Conservation (phyloP, 805 yeast genomes). For the Metschnikowia lochheadii region DNA sequence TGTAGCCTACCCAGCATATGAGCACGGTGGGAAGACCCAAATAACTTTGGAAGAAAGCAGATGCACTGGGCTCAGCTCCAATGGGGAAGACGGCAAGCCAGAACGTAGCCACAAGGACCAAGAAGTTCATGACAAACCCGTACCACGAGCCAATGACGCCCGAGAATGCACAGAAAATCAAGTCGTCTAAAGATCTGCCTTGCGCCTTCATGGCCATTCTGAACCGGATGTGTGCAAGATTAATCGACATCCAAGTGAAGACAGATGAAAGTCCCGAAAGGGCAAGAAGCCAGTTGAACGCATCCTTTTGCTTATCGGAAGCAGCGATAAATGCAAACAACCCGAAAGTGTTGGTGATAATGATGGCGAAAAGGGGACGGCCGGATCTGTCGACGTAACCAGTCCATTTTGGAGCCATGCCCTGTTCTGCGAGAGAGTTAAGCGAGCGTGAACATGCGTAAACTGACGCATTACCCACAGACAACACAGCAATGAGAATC, state of each 20-base stretch:
- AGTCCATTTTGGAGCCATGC: conserved; percentile 35
- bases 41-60: conserved; percentile 25
- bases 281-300: conserved; percentile 40
- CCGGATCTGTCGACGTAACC: conserved; percentile 37
- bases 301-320: conserved; percentile 34
- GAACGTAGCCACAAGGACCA: conserved; percentile 25
- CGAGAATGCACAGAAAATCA: conserved; percentile 52
- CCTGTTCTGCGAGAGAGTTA: conserved; percentile 38
- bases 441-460: conserved; percentile 41
- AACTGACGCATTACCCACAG: conserved; percentile 49
- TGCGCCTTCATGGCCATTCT: conserved; percentile 37
- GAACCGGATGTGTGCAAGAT: conserved; percentile 39
- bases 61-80: conserved; percentile 20
- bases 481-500: conserved; percentile 64
- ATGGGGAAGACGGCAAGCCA: conserved; percentile 27
- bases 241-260: conserved; percentile 43
- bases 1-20: conserved; percentile 23
- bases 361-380: conserved; percentile 37
- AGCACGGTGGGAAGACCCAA: conserved; percentile 24
- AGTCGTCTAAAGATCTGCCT: conserved; percentile 42
- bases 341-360: conserved; percentile 30
- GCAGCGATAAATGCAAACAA: conserved; percentile 40
- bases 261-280: conserved; percentile 40
- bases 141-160: conserved; percentile 32
- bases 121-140: conserved; percentile 20